Evolutionary conservation across 2,329 filamentous ascomycete genomes (phyloP), one percentile per base, ranked within the genome.

Genomic region (Colletotrichum shisoi): DNA sequence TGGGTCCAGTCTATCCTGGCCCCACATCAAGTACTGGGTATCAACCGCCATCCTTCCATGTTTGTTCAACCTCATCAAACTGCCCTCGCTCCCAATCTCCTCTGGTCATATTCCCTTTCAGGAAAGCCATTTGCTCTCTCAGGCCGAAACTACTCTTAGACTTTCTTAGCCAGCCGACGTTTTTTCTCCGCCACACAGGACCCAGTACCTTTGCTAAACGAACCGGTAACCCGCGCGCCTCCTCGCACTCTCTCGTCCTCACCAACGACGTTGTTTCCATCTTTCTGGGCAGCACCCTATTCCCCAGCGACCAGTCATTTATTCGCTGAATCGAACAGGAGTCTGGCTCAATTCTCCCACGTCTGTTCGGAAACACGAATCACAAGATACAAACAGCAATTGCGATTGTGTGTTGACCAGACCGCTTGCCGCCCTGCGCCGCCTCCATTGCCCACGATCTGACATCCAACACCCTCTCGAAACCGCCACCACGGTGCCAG

Each of bases 401-500:
- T 49, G n/a, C 15, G 21, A 27, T 11, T 27, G 13, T 17, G 11
- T 31, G 13, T 17, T 46, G 19, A 62, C 21, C 24, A 37, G 44
- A 24, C 34, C 17, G 42, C 15, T 31, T 13, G 44, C 51, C 51
- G 44, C n/a, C 31, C 27, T 52, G 44, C 13, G 37, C 52, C 19
- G 13, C 45, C 27, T 52, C 49, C 31, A 34, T 9, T 53, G 27
- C 37, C 37, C n/a, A 31, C 62, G 62, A 62, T 42, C 39, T 44
- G 56, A 57, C 27, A n/a, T 31, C 37, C n/a, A 17, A 57, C 49
- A 37, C 40, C 24, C 51, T 59, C n/a, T 51, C 17, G 48, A 59
- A 63, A 70, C 73, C 73, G 73, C 76, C 78, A 76, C 76, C 82
- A 85, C 79, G 79, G 81, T 83, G 83, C 84, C 81, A 75, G 76